phyloP scores from a whole-genome alignment of 805 yeast genomes.

The Saturnispora mendoncae region DNA sequence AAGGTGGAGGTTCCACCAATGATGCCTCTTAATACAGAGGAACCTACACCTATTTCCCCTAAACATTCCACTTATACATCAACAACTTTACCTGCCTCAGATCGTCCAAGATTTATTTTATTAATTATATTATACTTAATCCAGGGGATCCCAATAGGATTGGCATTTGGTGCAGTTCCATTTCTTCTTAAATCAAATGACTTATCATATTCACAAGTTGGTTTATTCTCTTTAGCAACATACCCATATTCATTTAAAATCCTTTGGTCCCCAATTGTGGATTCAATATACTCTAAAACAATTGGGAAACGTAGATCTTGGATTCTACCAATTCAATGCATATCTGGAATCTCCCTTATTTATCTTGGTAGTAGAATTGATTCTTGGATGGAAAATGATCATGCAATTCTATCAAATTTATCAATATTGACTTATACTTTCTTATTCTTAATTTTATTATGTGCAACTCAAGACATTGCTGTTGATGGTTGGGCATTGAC shows the following conservation, averaged over 20 bases:
- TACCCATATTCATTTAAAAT: conserved; percentile 91
- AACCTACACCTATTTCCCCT: too few species aligned
- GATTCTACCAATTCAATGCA: conserved; percentile 86
- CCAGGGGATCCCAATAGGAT: conserved; percentile 96
- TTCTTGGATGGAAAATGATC: conserved; percentile 32
- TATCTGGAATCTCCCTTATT: conserved; percentile 64
- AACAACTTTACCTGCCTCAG: conserved; percentile 31
- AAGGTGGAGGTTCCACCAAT: background rate
- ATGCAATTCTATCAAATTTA: conserved; percentile 41
- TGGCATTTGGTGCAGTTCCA: conserved; percentile 92
- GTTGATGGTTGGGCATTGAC: conserved; percentile 99
- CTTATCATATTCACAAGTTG: conserved; percentile 80
- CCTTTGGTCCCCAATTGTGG: conserved; percentile 94
- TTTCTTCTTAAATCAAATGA: conserved; percentile 71
- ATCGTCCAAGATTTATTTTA: conserved; percentile 66
- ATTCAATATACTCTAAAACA: conserved; percentile 59
- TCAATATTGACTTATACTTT: conserved; percentile 57
- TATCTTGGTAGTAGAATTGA: conserved; percentile 55
- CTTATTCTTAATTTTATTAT: conserved; percentile 69
- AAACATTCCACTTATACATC: too few species aligned
- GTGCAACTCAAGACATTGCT: conserved; percentile 98
- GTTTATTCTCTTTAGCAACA: conserved; percentile 82
- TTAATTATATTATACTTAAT: conserved; percentile 68
- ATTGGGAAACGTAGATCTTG: conserved; percentile 84
- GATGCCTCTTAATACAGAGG: conserved; percentile 7